Conservation (phyloP, 192 early-diverging fungal species). For the Coemansia sp. region DNA sequence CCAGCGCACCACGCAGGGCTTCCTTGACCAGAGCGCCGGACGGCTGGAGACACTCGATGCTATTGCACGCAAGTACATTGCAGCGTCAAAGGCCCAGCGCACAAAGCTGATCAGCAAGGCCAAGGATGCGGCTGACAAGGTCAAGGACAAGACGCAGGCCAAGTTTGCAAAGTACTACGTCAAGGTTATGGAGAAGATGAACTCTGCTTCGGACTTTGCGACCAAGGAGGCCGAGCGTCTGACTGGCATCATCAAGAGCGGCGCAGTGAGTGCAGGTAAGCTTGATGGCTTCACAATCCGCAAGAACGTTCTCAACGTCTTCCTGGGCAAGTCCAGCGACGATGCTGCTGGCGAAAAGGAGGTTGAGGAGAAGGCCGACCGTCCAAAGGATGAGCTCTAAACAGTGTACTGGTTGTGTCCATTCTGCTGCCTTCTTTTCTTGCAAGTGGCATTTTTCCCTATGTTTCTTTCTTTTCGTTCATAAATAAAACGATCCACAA, state of each 20-base stretch:
- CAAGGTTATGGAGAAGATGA: slow-evolving; percentile 90
- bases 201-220: slow-evolving; percentile 67
- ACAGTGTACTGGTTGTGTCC: not conserved
- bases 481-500: not conserved
- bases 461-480: not conserved
- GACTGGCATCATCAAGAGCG: slow-evolving; percentile 70
- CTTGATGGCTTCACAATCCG: slow-evolving; percentile 85
- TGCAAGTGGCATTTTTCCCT: not conserved
- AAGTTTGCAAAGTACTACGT: slow-evolving; percentile 80
- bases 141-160: slow-evolving; percentile 46
- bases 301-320: slow-evolving; percentile 76
- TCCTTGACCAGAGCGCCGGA: slow-evolving; percentile 61
- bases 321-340: slow-evolving; percentile 41
- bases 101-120: slow-evolving; percentile 54
- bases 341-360: slow-evolving; percentile 26
- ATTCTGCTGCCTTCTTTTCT: not conserved
- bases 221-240: slow-evolving; percentile 81
- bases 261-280: slow-evolving; percentile 68
- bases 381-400: slow-evolving; percentile 54
- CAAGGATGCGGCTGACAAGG: slow-evolving; percentile 47
- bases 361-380: slow-evolving; percentile 23
- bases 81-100: slow-evolving; percentile 54
- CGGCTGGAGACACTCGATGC: slow-evolving; percentile 38
- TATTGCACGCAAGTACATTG: slow-evolving; percentile 62
- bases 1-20: slow-evolving; percentile 71